phyloP scores from a whole-genome alignment of 176 grass and related monocot species.

The Echinochloa phyllopogon region DNA sequence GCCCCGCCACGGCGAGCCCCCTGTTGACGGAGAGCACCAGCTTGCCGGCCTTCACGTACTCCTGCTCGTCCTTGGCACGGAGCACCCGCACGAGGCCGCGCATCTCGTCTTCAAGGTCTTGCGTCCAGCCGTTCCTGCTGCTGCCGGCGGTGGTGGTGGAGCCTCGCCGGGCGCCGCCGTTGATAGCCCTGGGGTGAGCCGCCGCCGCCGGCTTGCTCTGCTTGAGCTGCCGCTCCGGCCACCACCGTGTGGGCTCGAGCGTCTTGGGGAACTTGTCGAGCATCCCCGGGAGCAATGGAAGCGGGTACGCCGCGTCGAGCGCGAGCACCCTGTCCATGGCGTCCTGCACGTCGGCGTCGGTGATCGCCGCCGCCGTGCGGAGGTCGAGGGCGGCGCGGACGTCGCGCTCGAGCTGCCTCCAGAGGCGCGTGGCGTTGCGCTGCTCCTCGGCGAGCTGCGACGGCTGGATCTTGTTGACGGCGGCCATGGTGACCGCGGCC shows the following conservation, averaged over 20 bases:
- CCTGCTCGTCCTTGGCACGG: slow-evolving; percentile 52
- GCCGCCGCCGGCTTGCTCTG: too few relatives aligned
- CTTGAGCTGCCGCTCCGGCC: slow-evolving; percentile 38
- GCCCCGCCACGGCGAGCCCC: slow-evolving; percentile 44
- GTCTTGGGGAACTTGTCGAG: slow-evolving; percentile 64
- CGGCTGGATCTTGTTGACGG: slow-evolving; percentile 60
- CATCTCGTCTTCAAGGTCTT: slow-evolving; percentile 64
- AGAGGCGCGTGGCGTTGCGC: slow-evolving; percentile 58
- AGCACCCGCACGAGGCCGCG: slow-evolving; percentile 46
- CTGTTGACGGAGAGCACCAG: slow-evolving; percentile 32
- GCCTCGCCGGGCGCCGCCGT: not conserved
- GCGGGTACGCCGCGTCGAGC: slow-evolving; percentile 65
- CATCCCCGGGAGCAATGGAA: slow-evolving; percentile 50
- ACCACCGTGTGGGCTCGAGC: slow-evolving; percentile 57
- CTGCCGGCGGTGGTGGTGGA: not conserved
- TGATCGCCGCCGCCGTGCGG: not conserved
- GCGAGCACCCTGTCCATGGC: slow-evolving; percentile 46
- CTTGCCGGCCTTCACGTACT: slow-evolving; percentile 39
- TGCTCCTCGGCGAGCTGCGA: slow-evolving; percentile 79
- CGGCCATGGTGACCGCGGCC: slow-evolving; percentile 42
- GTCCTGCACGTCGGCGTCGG: not conserved
- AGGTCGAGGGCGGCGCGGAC: slow-evolving; percentile 4
- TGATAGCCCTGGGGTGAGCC: not conserved
- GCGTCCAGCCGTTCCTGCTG: slow-evolving; percentile 54
- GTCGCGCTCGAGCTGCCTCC: slow-evolving; percentile 53